Base-by-base conservation (phyloP, 116 monocot species). In the Zostera marina region DNA sequence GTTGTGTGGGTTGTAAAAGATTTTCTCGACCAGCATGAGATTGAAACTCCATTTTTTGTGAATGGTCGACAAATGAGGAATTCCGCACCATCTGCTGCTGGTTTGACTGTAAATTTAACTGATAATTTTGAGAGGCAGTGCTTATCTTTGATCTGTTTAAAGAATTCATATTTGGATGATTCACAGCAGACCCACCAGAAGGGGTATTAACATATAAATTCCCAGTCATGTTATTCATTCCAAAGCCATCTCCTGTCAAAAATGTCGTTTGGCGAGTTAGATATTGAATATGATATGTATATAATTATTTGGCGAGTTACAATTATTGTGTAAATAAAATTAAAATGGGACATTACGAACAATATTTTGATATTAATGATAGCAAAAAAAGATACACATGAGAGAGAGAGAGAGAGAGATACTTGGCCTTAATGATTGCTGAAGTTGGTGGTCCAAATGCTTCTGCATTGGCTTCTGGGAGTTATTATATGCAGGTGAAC, bases 31-130 rank as follows among this genome's bases (percentile, higher is more conserved):
- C 38, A 56, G 76, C 58, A 42, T 77, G 75, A 12, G 63, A 16
- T 41, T 79, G 85, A 44, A 77, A 77, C 62, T 74, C 79, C 77
- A 79, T 68, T 42, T 74, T 80, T 59, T 92, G 78, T 56, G 81
- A 74, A 43, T 60, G 59, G 73, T 87, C 87, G 64, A 64, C 41
- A 45, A 66, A 51, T 69, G 74, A 73, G 66, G 76, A 19, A 56
- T 73, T 60, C 8, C 60, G 52, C 15, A 74, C 54, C 53, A 44
- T 57, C 19, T 74, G 69, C 19, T 74, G 69, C 40, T 71, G 76
- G 45, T 65, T 75, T 42, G 74, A 60, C 42, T 78, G 83, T 54
- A 87, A 32, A 49, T 66, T 75, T 49, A 70, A 14, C 23, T 81
- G 77, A 67, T 83, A 64, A 22, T 52, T 44, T n/a, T 68, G 49